Evolutionary conservation across 805 yeast genomes (phyloP), one percentile per base, ranked within the genome.

Genomic region (Brettanomyces anomalus): DNA sequence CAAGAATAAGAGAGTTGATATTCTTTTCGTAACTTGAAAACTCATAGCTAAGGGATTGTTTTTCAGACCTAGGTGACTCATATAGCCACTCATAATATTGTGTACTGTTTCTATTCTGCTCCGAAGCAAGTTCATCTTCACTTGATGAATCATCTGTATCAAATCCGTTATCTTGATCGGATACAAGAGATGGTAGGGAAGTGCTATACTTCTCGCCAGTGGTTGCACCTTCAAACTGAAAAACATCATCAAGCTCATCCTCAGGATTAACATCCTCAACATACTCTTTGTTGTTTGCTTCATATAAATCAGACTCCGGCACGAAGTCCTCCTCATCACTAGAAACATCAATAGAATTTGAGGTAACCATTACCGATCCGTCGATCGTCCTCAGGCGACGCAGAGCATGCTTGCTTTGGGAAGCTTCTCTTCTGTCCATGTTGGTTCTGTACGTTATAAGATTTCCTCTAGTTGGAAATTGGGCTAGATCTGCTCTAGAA

Each of bases 181-280:
- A 35, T 8, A 41, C 26, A 15, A 41, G 33, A 16, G 58, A 54
- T 13, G 59, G 58, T 30, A 55, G 34, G 5, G 59, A 53, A 33
- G 44, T 21, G 14, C 38, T 40, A 43, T 53, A 54, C 3, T 50
- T 14, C 6, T 32, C 7, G 13, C 46, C 40, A 15, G 52, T 51
- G 16, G 49, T 54, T 7, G 49, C 40, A 30, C 52, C 56, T 35
- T 56, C 58, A 10, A 53, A 41, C 20, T 44, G 45, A 40, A 55
- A 53, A 18, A 52, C 45, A 34, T 45, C 51, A 20, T 47, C 53
- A 11, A 48, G 52, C 3, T 47, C 52, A 6, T 47, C 44, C 4
- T 38, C 19, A 8, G 11, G 24, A 16, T 7, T 11, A 24, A 24
- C 10, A 24, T 24, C 28, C 10, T 7, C 28, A 24, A 7, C 20